Percentiles rank a stretch among this genome's conserved stretches.
Conservation (phyloP, 2,329 filamentous ascomycete genomes). For the Ophiosphaerella herpotricha region DNA sequence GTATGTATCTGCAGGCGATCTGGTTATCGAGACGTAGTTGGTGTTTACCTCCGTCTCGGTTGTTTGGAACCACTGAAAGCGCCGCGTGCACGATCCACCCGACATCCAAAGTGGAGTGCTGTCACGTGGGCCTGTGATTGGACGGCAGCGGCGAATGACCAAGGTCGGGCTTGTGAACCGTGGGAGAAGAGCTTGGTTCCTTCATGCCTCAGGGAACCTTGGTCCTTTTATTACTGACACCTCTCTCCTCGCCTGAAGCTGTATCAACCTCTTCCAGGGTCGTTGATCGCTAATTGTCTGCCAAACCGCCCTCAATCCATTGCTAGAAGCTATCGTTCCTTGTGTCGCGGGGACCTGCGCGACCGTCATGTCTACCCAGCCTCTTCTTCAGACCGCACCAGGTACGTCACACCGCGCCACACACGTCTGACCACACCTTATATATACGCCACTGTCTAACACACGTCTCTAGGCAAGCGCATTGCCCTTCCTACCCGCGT, state of each 20-base stretch:
- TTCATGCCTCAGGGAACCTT: conserved; percentile 6
- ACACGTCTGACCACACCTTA: neutral
- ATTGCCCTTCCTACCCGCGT: conserved; percentile 97
- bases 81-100: conserved; percentile 6
- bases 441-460: conserved; percentile 10
- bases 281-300: conserved; percentile 12
- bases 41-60: conserved; percentile 20
- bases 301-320: conserved; percentile 2
- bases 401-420: conserved; percentile 59
- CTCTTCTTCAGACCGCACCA: conserved; percentile 90
- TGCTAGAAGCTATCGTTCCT: conserved; percentile 12
- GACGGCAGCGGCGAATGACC: conserved; percentile 13
- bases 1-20: too few species aligned
- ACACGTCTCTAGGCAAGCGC: conserved; percentile 75
- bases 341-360: conserved; percentile 16
- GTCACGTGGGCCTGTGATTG: conserved; percentile 38
- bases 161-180: conserved; percentile 15
- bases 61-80: conserved; percentile 14
- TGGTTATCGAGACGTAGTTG: neutral
- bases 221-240: conserved; percentile 3
- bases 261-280: conserved; percentile 3
- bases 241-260: conserved; percentile 15
- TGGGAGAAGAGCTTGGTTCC: conserved; percentile 10
- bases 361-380: conserved; percentile 85
- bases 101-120: conserved; percentile 6